phyloP scores from a whole-genome alignment of 2,329 filamentous ascomycete genomes.

The Fusarium sp. region DNA sequence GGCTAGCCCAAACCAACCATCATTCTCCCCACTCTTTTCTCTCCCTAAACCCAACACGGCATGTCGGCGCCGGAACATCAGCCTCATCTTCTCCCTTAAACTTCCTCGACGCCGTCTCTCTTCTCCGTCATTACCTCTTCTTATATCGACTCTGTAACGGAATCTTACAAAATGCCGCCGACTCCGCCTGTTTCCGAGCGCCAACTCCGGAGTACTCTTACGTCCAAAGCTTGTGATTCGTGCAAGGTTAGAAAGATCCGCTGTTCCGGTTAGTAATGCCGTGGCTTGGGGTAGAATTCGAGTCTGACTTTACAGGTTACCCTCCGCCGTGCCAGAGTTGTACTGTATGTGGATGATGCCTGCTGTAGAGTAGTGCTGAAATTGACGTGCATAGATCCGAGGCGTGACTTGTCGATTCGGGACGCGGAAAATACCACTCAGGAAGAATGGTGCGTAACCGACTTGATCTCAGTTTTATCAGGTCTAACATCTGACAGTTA shows the following conservation, averaged over 20 bases:
- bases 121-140: background rate
- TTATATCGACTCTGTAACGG: background rate
- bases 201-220: constrained; percentile 21
- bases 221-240: constrained; percentile 35
- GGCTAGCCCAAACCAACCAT: background rate
- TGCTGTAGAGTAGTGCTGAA: accelerated
- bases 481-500: background rate
- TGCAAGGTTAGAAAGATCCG: constrained; percentile 37
- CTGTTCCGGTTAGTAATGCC: constrained; percentile 27
- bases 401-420: constrained; percentile 25
- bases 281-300: background rate
- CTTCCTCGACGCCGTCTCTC: background rate
- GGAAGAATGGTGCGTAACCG: constrained; percentile 25
- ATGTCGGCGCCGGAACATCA: constrained; percentile 29
- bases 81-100: background rate
- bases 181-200: background rate
- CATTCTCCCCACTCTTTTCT: background rate
- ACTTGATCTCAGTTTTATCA: background rate
- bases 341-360: background rate
- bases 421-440: constrained; percentile 25
- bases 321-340: constrained; percentile 34
- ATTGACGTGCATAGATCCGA: constrained; percentile 16
- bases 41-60: constrained; percentile 1
- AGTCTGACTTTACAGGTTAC: constrained; percentile 16
- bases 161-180: background rate